Evolutionary conservation across 177 flowering plant genomes (phyloP), one percentile per base, ranked within the genome.

Genomic region (Vitis hybrid): DNA sequence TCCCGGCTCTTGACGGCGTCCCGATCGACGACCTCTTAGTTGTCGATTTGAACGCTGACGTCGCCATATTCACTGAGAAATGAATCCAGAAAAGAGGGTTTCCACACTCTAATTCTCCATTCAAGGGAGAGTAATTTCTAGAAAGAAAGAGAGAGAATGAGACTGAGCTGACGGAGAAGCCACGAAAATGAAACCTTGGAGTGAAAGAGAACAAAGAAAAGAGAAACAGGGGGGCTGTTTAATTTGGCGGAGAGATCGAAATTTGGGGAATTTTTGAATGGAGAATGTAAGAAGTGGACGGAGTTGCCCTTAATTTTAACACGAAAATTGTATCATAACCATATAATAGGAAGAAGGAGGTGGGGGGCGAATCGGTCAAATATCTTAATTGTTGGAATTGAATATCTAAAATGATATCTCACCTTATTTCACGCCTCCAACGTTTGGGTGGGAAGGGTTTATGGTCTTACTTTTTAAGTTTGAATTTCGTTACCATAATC

Each of bases 1-100:
- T 84, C 0, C 62, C 76, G 29, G 75, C 14, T n/a, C 65, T 57
- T 14, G 62, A 12, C 29, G 83, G 31, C 12, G 76, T 60, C 39
- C 76, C 81, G 45, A 92, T 74, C 2, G 90, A 66, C n/a, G 90
- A 76, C 18, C 99, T 66, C 84, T 81, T 84, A 10, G 96, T 81
- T 10, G 94, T 87, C 1, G 99, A 95, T 68, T 80, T 91, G 86
- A 95, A 95, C n/a, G 99, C 91, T 2, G 99, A 84, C 1, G 97
- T 84, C 49, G 96, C 94, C 98, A 88, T 33, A 33, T 94, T 68
- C 12, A 14, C 16, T 9, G n/a, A 3, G 4, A 5, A 4, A 45
- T 13, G 29, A 16, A 56, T 45, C 6, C 18, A 14, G 55, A 53
- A 10, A 10, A 26, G 26, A 50, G 60, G 51, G 13, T 48, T 48